These are phyloP conservation scores for Sarcocystis neurona DNA, from an alignment of 169 alveolate species.

Conservation along the genomic window DNA sequence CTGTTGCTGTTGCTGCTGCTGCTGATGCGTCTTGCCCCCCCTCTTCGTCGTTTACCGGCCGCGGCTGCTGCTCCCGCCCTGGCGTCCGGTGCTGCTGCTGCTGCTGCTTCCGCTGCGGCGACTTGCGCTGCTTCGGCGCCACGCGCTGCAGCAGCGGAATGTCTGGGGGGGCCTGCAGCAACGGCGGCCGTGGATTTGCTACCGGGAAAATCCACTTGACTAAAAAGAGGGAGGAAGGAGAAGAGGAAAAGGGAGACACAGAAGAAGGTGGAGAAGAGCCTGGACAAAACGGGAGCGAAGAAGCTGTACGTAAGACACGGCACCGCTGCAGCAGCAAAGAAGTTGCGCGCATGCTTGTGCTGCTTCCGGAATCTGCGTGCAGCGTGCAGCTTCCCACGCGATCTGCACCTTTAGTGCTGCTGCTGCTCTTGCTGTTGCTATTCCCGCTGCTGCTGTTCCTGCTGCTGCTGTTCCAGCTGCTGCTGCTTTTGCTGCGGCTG, in stretches of 20 bases:
- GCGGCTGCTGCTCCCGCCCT: background rate
- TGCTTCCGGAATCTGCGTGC: no score
- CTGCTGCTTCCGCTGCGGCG: background rate
- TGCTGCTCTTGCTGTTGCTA: no score
- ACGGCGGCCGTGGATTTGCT: background rate
- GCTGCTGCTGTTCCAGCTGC: no score
- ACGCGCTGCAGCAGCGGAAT: constrained; percentile 4
- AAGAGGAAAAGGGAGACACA: background rate
- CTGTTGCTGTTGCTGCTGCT: background rate
- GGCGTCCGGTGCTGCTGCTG: background rate
- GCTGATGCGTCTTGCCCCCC: no score
- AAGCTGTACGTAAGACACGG: background rate
- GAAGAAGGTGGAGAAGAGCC: background rate
- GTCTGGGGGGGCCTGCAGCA: constrained; percentile 16
- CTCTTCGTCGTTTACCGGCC: background rate
- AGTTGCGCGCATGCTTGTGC: no score
- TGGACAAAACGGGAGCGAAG: background rate
- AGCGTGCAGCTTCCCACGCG: no score
- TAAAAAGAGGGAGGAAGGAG: background rate
- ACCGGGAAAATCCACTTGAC: constrained; percentile 19
- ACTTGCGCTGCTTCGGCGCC: background rate
- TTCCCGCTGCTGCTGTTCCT: no score
- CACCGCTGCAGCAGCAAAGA: background rate
- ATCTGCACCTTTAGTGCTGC: no score
- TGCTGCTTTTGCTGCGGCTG: no score